Base-by-base conservation (phyloP, 345 rosid genomes). In the Salix arbutifolia region DNA sequence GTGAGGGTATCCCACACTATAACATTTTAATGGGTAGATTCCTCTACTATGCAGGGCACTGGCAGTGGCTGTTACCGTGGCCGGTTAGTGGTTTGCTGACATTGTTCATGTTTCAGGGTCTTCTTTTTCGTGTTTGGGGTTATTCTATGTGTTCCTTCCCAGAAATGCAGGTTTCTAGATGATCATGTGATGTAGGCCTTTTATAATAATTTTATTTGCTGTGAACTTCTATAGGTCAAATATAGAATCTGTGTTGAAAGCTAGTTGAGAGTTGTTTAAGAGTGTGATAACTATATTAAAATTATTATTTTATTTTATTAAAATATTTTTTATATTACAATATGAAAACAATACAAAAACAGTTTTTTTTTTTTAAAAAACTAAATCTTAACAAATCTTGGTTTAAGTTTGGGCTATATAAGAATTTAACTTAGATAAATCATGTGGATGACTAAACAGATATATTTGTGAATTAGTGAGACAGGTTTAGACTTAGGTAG, bases 31-130 rank as follows among this genome's bases (percentile, higher is more conserved):
- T 26, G 38, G 38, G 65, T 78, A 76, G 82, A 52, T 76, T 56
- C 74, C 62, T 71, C 33, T 53, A 64, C 77, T 72, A 48, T 75
- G 79, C 71, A 78, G 76, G 82, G 70, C 23, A 77, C 74, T 74
- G 76, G 70, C 23, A 77, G 71, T 74, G 76, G 73, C 77, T 71
- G 74, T 62, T 42, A 23, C 70, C 56, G 17, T 75, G 67, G 75
- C 53, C 73, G 38, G 76, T 37, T 71, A 9, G 33, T 77, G 74
- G 75, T 42, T 77, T 56, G 65, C 21, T 58, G 74, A 80, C 84
- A 8, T 30, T 48, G 68, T 44, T 78, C 74, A 25, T 71, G 40
- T 44, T 42, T 19, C 26, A 62, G 67, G 80, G 78, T 76, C 76
- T 65, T 52, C 73, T n/a, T 11, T 72, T 62, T 75, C 65, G 11